Base-by-base conservation (phyloP, 2,329 filamentous ascomycete genomes). In the Cladophialophora psammophila region DNA sequence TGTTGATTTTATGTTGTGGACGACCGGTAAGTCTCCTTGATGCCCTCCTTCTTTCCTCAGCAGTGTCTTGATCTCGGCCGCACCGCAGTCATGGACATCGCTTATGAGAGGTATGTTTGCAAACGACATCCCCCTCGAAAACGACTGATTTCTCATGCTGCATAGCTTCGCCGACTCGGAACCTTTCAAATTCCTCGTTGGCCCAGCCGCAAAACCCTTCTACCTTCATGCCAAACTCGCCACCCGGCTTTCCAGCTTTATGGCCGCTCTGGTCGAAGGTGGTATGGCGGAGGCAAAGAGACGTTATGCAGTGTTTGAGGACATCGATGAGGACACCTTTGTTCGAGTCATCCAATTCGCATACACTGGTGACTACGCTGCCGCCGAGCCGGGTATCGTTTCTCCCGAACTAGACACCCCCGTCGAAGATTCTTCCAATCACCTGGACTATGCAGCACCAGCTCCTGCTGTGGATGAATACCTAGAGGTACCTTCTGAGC, bases 321-420 rank as follows among this genome's bases (percentile, higher is more conserved):
- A 74, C 53, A 64, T 72, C 26, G 67, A 72, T 15, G 69, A 68
- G 53, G 65, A 66, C 3, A 73, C 72, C 18, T 72, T 74, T 57
- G 56, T 68, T 34, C 60, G 68, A 7, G 71, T 74, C 60, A 52
- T 71, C 7, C 61, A 73, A 48, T 74, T 68, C 48, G 70, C 64
- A n/a, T 73, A 73, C 57, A 72, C 59, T 9, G 66, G 61, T 10
- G 69, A 72, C 53, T 74, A 73, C 55, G 58, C 68, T 9, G 63
- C 63, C 15, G 62, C 66, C 10, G 52, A 54, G 18, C 58, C 57
- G 5, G 60, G 12, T 42, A 13, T 53, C 12, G 32, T 54, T 18
- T 45, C 15, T 9, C 4, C 15, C 31, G 13, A 5, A 18, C 3
- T 26, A 35, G 36, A 62, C 3, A 40, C 31, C 40, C 45, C 1